Conservation (phyloP, 2,329 filamentous ascomycete genomes). For the Sporothrix protearum region DNA sequence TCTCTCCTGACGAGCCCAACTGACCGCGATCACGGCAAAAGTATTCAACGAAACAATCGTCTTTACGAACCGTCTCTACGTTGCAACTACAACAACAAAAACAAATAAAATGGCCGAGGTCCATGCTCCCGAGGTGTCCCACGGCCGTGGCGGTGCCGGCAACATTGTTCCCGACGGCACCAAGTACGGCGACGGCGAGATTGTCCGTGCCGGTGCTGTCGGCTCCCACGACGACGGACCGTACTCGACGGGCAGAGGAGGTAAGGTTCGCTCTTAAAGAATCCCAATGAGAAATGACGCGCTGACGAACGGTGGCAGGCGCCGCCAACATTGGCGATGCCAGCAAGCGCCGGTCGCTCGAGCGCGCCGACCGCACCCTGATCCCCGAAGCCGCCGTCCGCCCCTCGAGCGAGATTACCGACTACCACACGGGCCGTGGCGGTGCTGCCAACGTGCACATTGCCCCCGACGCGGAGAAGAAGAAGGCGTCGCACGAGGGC, state of each 20-base stretch:
- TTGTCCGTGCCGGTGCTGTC: conserved; percentile 52
- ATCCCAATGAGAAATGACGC: too few species aligned
- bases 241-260: conserved; percentile 58
- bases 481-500: conserved; percentile 27
- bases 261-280: conserved; percentile 40
- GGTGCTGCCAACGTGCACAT: conserved; percentile 56
- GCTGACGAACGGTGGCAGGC: conserved; percentile 43
- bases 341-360: conserved; percentile 36
- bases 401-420: conserved; percentile 45
- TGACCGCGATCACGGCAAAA: neutral
- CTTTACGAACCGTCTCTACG: neutral
- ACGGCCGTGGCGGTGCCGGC: conserved; percentile 59
- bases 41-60: too few species aligned
- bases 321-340: conserved; percentile 57
- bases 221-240: conserved; percentile 58
- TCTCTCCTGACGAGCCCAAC: neutral
- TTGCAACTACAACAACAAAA: neutral
- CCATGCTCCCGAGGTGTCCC: conserved; percentile 48
- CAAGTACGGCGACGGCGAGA: conserved; percentile 59
- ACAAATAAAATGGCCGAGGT: conserved; percentile 2
- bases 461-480: conserved; percentile 32
- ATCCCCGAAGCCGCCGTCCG: conserved; percentile 53
- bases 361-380: conserved; percentile 50
- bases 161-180: conserved; percentile 59
- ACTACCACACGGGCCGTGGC: conserved; percentile 58